These are phyloP conservation scores for Diutina siamensis DNA, from an alignment of 1,139 yeast species.

Conservation along the genomic window DNA sequence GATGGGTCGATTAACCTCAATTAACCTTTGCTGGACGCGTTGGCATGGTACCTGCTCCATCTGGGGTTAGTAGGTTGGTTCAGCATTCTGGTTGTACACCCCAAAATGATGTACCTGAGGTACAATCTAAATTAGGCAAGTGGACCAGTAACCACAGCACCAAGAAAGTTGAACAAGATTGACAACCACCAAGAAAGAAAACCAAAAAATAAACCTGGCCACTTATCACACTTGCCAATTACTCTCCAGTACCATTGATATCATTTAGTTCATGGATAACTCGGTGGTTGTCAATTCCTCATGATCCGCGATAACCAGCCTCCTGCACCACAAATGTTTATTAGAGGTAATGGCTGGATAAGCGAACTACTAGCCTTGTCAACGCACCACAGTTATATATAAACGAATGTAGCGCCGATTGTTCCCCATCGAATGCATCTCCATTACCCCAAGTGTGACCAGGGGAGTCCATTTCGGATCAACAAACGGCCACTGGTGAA, in stretches of 20 bases:
- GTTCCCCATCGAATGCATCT: not conserved
- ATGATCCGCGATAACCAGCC: too few species aligned
- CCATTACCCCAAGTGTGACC: conserved; percentile 2
- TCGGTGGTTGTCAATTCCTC: too few species aligned
- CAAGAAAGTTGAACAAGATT: not conserved
- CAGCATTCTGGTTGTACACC: not conserved
- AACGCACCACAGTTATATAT: not conserved
- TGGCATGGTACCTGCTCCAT: too few species aligned
- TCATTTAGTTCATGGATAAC: too few species aligned
- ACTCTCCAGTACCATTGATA: not conserved
- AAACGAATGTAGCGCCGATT: not conserved
- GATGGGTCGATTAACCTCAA: too few species aligned
- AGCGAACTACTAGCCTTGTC: conserved; percentile 2
- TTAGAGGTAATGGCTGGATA: not conserved
- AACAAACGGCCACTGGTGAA: conserved; percentile 1
- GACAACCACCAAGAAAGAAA: not conserved
- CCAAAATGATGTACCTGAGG: not conserved
- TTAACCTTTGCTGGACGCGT: too few species aligned
- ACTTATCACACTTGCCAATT: not conserved
- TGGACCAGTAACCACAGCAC: not conserved
- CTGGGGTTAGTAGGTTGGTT: too few species aligned
- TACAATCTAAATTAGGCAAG: not conserved
- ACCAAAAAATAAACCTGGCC: not conserved
- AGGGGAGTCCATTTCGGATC: not conserved
- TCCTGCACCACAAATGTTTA: not conserved